Conservation (phyloP, 176 grass and related monocot genomes). For the Panicum miliaceum region DNA sequence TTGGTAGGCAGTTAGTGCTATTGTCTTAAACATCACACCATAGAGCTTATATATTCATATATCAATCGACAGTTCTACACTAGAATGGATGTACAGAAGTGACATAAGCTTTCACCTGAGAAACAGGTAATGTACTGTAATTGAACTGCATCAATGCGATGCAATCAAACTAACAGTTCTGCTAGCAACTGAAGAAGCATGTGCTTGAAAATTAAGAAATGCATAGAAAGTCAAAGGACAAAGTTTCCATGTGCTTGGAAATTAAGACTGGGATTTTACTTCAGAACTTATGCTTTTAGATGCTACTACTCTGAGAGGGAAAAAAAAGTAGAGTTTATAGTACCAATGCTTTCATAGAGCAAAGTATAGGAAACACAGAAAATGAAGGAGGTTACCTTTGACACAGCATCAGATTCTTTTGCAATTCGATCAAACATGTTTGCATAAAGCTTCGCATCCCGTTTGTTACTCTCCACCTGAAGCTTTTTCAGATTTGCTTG, state of each 20-base stretch:
- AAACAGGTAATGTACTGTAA: not conserved
- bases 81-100: not conserved
- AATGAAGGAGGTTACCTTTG: conserved; percentile 24
- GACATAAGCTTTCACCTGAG: not conserved
- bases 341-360: not conserved
- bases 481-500: conserved; percentile 44
- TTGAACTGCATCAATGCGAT: not conserved
- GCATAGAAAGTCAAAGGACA: not conserved
- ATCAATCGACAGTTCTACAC: not conserved
- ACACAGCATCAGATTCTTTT: conserved; percentile 34
- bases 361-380: not conserved
- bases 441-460: conserved; percentile 47
- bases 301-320: not conserved
- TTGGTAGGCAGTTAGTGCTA: not conserved
- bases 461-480: conserved; percentile 43
- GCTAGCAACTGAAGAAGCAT: not conserved
- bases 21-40: not conserved
- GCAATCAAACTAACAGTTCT: not conserved
- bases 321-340: too few relatives aligned
- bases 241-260: not conserved
- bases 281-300: not conserved
- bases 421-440: conserved; percentile 38
- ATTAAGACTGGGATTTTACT: not conserved
- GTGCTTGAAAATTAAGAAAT: conserved; percentile 7
- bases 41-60: too few relatives aligned